phyloP scores from a whole-genome alignment of 2,329 filamentous ascomycete genomes.

The Diplocarpon mali region DNA sequence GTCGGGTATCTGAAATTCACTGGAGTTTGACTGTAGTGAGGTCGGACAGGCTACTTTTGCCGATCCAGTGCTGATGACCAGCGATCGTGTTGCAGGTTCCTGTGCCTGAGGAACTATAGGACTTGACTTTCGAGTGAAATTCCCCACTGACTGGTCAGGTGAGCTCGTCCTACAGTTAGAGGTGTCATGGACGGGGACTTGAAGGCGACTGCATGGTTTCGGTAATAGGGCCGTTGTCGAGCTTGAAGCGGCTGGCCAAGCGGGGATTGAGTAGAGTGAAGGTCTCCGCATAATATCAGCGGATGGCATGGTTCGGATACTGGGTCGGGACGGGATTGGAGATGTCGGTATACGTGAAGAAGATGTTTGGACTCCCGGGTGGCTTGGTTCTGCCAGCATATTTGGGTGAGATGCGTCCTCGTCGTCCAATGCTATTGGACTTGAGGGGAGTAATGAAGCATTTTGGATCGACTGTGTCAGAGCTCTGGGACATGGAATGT shows the following conservation, averaged over 20 bases:
- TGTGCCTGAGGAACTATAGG: not conserved
- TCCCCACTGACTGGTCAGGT: not conserved
- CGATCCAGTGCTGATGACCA: not conserved
- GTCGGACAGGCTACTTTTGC: not conserved
- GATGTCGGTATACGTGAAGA: not conserved
- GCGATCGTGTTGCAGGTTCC: not conserved
- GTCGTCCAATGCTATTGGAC: constrained; percentile 1
- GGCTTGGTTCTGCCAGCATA: not conserved
- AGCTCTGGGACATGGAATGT: not conserved
- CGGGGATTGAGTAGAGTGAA: constrained; percentile 22
- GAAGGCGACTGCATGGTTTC: not conserved
- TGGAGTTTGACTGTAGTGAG: not conserved
- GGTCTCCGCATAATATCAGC: constrained; percentile 20
- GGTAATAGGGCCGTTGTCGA: not conserved
- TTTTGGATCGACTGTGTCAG: not conserved
- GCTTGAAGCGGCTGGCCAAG: constrained; percentile 11
- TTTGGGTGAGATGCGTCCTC: not conserved
- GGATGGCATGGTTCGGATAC: not conserved
- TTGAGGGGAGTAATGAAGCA: not conserved
- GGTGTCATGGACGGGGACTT: not conserved
- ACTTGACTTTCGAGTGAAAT: not conserved
- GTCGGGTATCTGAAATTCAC: constrained; percentile 6
- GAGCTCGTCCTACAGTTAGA: not conserved
- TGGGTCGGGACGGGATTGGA: not conserved
- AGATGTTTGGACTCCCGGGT: not conserved